Conservation (phyloP, 2,329 filamentous ascomycete species). For the Aciculosporium take region DNA sequence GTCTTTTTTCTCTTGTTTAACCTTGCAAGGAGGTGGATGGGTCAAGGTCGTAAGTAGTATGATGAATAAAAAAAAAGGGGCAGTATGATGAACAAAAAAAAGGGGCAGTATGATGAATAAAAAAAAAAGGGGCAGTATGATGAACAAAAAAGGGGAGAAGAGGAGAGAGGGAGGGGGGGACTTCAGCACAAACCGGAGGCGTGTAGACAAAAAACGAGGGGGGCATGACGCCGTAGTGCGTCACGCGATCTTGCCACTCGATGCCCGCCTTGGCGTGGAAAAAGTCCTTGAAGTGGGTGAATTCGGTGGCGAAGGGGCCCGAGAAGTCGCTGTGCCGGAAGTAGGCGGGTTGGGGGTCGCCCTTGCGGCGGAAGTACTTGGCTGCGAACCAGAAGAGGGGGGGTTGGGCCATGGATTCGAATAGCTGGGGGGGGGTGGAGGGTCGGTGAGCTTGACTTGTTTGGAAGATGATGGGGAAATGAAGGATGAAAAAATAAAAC, state of each 20-base stretch:
- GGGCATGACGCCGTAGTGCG: conserved; percentile 18
- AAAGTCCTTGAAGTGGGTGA: conserved; percentile 37
- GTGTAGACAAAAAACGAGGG: conserved; percentile 26
- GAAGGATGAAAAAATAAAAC: neutral
- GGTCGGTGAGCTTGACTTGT: conserved; percentile 55
- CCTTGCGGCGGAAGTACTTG: conserved; percentile 31
- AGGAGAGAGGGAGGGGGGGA: neutral
- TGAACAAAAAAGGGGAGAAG: neutral
- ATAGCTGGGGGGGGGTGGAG: conserved; percentile 45
- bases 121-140: neutral
- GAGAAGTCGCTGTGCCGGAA: conserved; percentile 25
- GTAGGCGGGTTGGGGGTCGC: conserved; percentile 21
- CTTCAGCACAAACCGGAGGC: conserved; percentile 27
- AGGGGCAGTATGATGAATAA: neutral
- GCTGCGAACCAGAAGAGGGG: conserved; percentile 46
- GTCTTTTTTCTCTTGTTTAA: no score
- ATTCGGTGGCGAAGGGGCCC: conserved; percentile 27
- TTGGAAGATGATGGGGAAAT: neutral
- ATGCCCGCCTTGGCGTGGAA: conserved; percentile 45
- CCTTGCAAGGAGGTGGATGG: no score
- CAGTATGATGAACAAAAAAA: no score
- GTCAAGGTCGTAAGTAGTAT: no score
- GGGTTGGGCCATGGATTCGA: conserved; percentile 47
- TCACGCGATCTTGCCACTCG: conserved; percentile 42
- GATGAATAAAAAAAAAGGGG: neutral